Conservation (phyloP, 1,139 yeast species). For the Magnusiomyces paraingens region DNA sequence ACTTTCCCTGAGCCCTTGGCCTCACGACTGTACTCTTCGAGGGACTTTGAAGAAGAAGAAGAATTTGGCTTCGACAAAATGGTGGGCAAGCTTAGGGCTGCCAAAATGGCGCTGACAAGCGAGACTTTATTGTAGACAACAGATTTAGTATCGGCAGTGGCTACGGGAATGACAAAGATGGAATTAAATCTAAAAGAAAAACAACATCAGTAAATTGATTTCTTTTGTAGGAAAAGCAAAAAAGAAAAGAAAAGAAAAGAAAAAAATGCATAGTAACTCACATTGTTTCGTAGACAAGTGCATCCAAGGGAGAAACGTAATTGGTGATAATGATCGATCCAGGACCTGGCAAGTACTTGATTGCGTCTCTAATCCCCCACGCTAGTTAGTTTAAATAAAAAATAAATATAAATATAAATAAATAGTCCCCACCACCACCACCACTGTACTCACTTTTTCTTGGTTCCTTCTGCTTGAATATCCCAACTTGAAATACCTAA, state of each 20-base stretch:
- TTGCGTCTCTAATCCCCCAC: not conserved
- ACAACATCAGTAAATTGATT: not conserved
- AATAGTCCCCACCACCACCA: constrained; percentile 7
- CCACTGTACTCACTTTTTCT: constrained; percentile 12
- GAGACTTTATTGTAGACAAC: constrained; percentile 8
- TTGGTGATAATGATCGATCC: constrained; percentile 36
- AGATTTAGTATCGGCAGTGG: constrained; percentile 5
- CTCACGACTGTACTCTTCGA: constrained; percentile 17
- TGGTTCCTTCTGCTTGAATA: constrained; percentile 16
- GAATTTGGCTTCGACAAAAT: constrained; percentile 1
- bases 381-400: not conserved
- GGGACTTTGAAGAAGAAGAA: not conserved
- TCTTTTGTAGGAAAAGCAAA: not conserved
- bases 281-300: constrained; percentile 29
- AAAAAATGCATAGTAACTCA: constrained; percentile 9
- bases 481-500: constrained; percentile 16
- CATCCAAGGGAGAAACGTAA: constrained; percentile 37
- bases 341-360: constrained; percentile 19
- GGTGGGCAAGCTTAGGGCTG: constrained; percentile 19
- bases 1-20: constrained; percentile 25
- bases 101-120: constrained; percentile 15
- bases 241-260: not conserved
- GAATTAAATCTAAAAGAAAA: constrained; percentile 20
- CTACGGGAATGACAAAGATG: constrained; percentile 28
- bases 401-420: not conserved